Percentiles rank a stretch among this genome's conserved stretches.
phyloP scores from a whole-genome alignment of 345 rosid species.

The Viola odorata region DNA sequence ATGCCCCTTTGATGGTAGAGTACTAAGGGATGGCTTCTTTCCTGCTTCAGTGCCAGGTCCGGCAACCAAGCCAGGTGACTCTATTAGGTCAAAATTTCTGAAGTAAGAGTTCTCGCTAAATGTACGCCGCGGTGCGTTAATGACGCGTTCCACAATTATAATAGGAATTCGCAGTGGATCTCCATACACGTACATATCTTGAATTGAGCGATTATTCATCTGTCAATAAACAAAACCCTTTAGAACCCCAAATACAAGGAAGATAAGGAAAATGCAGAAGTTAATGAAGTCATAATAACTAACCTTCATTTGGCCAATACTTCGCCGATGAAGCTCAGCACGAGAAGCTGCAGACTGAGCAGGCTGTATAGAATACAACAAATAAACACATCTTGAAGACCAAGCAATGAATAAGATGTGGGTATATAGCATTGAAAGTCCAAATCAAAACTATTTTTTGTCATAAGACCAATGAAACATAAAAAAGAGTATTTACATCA shows the following conservation, averaged over 20 bases:
- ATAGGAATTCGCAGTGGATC: constrained; percentile 81
- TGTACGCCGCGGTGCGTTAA: constrained; percentile 78
- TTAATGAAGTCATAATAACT: constrained; percentile 16
- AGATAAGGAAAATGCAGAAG: constrained; percentile 5
- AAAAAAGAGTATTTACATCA: constrained; percentile 48
- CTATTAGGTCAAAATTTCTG: constrained; percentile 52
- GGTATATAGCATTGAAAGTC: constrained; percentile 6
- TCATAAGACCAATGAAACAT: neutral
- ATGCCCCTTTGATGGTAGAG: constrained; percentile 33
- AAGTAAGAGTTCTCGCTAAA: constrained; percentile 72
- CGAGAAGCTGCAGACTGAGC: constrained; percentile 72
- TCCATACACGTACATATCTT: constrained; percentile 87
- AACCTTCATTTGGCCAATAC: constrained; percentile 96
- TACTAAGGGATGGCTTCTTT: constrained; percentile 26
- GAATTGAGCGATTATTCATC: constrained; percentile 82
- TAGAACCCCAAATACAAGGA: constrained; percentile 9
- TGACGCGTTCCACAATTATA: constrained; percentile 72
- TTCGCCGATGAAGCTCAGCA: constrained; percentile 92
- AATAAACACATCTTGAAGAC: constrained; percentile 10
- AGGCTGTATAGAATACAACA: constrained; percentile 47
- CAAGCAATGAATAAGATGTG: constrained; percentile 9
- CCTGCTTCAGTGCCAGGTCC: constrained; percentile 27
- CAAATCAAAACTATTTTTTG: constrained; percentile 8
- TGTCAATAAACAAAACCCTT: constrained; percentile 33
- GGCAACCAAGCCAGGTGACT: constrained; percentile 23